Conservation (phyloP, 306 rosid species). For the Pueraria montana region DNA sequence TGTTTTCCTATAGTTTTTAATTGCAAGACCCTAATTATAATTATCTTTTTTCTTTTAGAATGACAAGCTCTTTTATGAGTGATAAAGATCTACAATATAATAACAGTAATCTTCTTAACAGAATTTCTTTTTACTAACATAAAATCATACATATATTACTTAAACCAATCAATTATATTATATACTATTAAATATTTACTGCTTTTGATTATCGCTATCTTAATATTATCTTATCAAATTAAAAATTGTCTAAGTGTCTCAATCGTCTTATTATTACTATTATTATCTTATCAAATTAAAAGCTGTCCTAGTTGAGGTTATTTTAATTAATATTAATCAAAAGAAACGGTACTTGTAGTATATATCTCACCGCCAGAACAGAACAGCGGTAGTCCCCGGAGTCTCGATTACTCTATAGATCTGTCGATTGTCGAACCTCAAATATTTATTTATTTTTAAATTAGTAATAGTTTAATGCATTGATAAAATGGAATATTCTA, state of each 20-base stretch:
- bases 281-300: background rate
- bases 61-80: background rate
- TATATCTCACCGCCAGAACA: background rate
- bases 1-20: too few relatives aligned
- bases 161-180: too few relatives aligned
- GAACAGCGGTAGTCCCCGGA: background rate
- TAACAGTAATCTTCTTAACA: background rate
- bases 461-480: background rate
- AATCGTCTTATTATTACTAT: background rate
- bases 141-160: too few relatives aligned
- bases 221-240: background rate
- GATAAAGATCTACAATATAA: background rate
- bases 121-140: background rate
- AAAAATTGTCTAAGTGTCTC: background rate
- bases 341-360: background rate
- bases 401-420: background rate
- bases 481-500: constrained; percentile 9
- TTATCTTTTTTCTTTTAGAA: background rate
- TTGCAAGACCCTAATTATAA: too few relatives aligned
- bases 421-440: background rate
- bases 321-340: background rate
- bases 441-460: background rate
- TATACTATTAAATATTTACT: too few relatives aligned
- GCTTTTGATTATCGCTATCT: background rate
- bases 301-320: background rate